Evolutionary conservation across 225 moss, liverwort and hornwort genomes (phyloP).

Genomic region (Marchantia paleacea): DNA sequence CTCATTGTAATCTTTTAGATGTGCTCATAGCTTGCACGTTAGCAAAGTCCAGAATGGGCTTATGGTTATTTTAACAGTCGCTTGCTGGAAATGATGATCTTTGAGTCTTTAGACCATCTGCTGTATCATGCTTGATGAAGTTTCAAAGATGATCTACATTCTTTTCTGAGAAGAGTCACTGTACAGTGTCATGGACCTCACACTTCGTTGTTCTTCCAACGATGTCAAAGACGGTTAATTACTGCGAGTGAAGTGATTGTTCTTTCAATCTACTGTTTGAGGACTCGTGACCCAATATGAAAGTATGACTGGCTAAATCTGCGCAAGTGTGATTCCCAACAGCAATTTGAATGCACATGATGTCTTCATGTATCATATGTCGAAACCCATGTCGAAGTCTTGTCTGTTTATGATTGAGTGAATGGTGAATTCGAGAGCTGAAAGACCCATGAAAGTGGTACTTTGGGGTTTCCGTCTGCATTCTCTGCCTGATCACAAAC

Average conservation of each 20-base stretch:
- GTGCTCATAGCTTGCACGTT: constrained; percentile 13
- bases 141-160: constrained; percentile 14
- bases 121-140: constrained; percentile 30
- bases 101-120: constrained; percentile 14
- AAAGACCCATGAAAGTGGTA: background rate
- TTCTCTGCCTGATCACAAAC: background rate
- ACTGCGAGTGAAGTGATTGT: constrained; percentile 15
- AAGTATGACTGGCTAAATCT: constrained; percentile 1
- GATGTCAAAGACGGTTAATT: background rate
- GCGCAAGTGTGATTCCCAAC: background rate
- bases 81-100: constrained; percentile 4
- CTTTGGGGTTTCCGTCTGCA: background rate
- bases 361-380: background rate
- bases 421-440: background rate
- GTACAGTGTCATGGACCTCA: background rate
- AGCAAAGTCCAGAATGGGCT: constrained; percentile 17
- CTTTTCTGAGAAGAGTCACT: background rate
- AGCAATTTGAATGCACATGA: background rate
- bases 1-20: constrained; percentile 27
- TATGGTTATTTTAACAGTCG: constrained; percentile 11
- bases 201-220: background rate
- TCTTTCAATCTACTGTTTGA: background rate
- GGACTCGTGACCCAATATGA: background rate
- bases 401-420: background rate
- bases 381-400: background rate